Percentiles rank a stretch among this genome's conserved stretches.
Conservation (phyloP, 148 eudicot species). For the Gaultheria prostrata region DNA sequence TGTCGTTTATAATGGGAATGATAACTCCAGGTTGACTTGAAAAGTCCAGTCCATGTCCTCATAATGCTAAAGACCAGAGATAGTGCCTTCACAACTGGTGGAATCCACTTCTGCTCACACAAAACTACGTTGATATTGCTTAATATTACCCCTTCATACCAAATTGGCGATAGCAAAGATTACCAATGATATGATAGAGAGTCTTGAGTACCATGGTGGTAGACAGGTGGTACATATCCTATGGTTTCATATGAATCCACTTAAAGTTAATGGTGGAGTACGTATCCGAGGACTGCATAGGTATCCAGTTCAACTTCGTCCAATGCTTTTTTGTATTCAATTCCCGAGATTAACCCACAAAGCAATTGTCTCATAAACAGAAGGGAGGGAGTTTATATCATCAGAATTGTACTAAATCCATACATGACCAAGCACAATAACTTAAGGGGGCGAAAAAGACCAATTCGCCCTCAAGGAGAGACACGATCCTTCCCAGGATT, state of each 20-base stretch:
- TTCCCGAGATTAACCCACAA: slow-evolving; percentile 3
- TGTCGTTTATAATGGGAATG: not conserved
- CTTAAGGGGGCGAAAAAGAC: not conserved
- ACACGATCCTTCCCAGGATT: not conserved
- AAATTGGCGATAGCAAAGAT: not conserved
- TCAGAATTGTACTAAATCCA: not conserved
- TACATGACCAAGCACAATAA: not conserved
- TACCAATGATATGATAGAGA: not conserved
- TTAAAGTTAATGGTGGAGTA: not conserved
- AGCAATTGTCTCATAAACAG: not conserved
- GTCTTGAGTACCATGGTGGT: not conserved
- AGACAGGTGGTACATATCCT: not conserved
- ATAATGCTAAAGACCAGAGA: not conserved
- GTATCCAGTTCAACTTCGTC: not conserved
- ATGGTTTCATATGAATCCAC: not conserved
- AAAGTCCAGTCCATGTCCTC: not conserved
- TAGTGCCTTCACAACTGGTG: not conserved
- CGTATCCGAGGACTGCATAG: not conserved
- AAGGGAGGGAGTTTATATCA: not conserved
- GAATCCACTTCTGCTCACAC: not conserved
- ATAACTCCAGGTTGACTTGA: not conserved
- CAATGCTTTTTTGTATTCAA: not conserved
- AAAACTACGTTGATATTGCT: not conserved
- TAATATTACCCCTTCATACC: not conserved
- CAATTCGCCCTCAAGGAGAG: too few species aligned